Evolutionary conservation across 2,329 filamentous ascomycete species (phyloP).

Genomic region (Penicillium sp.): DNA sequence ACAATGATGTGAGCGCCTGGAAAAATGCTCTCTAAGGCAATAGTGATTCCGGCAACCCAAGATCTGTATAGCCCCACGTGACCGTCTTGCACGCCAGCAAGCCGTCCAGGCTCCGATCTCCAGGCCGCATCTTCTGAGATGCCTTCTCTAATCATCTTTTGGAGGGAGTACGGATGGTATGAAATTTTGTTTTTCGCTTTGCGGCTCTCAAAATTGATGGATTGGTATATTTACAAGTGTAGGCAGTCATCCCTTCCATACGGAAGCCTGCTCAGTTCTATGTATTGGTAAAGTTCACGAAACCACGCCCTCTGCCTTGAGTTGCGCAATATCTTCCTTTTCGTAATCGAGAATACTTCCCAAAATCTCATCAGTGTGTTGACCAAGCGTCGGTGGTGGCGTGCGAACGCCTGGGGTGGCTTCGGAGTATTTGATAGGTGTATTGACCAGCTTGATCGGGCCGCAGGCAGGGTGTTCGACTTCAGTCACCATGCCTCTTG

Average conservation of each 20-base stretch:
- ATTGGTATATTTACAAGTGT: neutral
- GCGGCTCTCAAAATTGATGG: neutral
- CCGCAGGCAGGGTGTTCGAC: slow-evolving; percentile 83
- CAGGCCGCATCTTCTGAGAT: no score
- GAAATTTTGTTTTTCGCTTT: neutral
- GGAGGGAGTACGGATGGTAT: no score
- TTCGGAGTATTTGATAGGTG: slow-evolving; percentile 90
- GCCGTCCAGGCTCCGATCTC: no score
- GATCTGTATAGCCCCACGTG: slow-evolving; percentile 37
- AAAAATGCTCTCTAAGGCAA: neutral
- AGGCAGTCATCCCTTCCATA: neutral
- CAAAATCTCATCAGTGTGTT: slow-evolving; percentile 82
- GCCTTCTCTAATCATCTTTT: no score
- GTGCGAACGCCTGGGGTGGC: slow-evolving; percentile 74
- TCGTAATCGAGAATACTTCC: slow-evolving; percentile 63
- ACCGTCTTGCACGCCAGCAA: slow-evolving; percentile 6
- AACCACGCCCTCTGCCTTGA: slow-evolving; percentile 70
- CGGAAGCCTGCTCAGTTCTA: neutral
- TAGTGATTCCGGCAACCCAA: slow-evolving; percentile 16
- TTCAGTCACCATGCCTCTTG: slow-evolving; percentile 86
- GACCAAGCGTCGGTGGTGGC: slow-evolving; percentile 79
- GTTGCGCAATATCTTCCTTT: slow-evolving; percentile 58
- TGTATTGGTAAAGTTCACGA: slow-evolving; percentile 29
- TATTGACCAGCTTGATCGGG: slow-evolving; percentile 85
- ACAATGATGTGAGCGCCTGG: neutral